Percentiles rank a stretch among this genome's conserved stretches.
phyloP scores from a whole-genome alignment of 176 grass and related monocot genomes.

The Calamus simplicifolius region DNA sequence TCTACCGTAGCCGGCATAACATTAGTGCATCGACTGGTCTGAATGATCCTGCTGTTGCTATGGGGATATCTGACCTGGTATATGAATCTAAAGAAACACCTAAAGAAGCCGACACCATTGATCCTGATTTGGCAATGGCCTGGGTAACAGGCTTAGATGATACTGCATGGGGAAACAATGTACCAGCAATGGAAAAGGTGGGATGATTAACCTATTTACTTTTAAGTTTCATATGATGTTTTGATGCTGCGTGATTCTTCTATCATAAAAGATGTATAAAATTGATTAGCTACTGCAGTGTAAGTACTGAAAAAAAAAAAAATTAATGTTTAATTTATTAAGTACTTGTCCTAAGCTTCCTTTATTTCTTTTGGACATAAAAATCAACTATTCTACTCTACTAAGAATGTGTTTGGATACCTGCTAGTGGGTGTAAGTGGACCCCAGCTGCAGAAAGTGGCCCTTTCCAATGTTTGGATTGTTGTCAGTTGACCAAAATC shows the following conservation, averaged over 20 bases:
- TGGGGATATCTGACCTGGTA: conserved; percentile 93
- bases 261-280: neutral
- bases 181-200: conserved; percentile 90
- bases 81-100: conserved; percentile 70
- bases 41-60: conserved; percentile 94
- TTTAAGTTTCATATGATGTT: neutral
- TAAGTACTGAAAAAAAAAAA: too few relatives aligned
- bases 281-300: too few relatives aligned
- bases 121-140: conserved; percentile 96
- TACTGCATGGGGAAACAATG: conserved; percentile 76
- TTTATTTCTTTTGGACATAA: too few relatives aligned
- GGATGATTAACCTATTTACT: conserved; percentile 19
- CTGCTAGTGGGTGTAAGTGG: too few relatives aligned
- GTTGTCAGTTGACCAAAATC: too few relatives aligned
- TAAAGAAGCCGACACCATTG: conserved; percentile 66
- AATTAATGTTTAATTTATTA: too few relatives aligned
- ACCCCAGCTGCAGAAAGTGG: too few relatives aligned
- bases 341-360: too few relatives aligned
- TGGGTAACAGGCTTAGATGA: conserved; percentile 98
- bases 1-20: conserved; percentile 92
- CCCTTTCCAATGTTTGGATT: too few relatives aligned
- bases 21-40: conserved; percentile 78
- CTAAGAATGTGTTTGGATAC: too few relatives aligned
- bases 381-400: too few relatives aligned
- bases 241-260: conserved; percentile 6